Percentiles rank a stretch among this genome's conserved stretches.
phyloP scores from a whole-genome alignment of 202 grass and related monocot species.

The Setaria italica region DNA sequence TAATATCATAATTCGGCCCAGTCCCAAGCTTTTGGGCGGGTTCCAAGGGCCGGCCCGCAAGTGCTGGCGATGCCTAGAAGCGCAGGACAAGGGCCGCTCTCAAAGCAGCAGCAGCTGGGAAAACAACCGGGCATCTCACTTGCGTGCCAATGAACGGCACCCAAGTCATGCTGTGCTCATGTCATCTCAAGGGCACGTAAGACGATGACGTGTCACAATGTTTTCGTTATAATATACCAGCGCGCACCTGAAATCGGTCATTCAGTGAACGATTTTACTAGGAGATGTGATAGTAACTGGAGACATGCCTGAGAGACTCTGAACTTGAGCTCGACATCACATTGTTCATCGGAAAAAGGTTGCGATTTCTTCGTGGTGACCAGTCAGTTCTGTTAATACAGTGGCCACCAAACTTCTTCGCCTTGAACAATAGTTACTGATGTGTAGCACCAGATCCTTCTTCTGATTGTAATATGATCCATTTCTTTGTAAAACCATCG shows the following conservation, averaged over 20 bases:
- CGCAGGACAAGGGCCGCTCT: not conserved
- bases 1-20: not conserved
- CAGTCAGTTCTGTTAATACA: not conserved
- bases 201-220: not conserved
- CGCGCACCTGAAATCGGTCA: conserved; percentile 6
- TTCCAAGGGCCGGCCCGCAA: too few species aligned
- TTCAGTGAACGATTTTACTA: not conserved
- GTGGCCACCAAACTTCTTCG: conserved; percentile 23
- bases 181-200: not conserved
- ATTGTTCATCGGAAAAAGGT: not conserved
- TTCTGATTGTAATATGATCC: not conserved
- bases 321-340: not conserved
- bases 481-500: conserved; percentile 5
- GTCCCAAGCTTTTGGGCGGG: not conserved
- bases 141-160: not conserved
- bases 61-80: too few species aligned
- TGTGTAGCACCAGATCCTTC: not conserved
- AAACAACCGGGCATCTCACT: not conserved
- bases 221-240: not conserved
- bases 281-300: not conserved
- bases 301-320: not conserved
- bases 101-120: not conserved
- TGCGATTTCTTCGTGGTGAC: not conserved
- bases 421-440: conserved; percentile 8
- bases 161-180: not conserved